Evolutionary conservation across 345 rosid genomes (phyloP), one percentile per base, ranked within the genome.

Genomic region (Noccaea bulbosa): DNA sequence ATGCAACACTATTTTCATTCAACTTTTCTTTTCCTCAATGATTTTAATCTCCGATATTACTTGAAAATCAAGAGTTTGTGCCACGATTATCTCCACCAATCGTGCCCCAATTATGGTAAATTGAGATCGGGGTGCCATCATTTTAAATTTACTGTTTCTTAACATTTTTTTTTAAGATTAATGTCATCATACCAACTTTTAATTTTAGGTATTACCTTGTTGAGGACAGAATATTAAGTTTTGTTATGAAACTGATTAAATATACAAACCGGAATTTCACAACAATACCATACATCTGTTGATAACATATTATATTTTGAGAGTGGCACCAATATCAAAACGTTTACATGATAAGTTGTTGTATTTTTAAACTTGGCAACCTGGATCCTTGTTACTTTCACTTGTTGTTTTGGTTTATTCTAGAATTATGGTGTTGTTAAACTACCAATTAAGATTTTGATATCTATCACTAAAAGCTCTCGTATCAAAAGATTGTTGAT

Each of bases 71-170:
- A 46, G 51, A 61, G 69, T 61, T 68, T 68, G 35, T 67, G 69
- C 69, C 78, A 60, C 64, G 2, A 67, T 60, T 61, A 33, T 35
- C 78, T 74, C 73, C 78, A 74, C 56, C 57, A 67, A 59, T 74
- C 56, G 54, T 67, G 78, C 69, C 73, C 33, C 11, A 60, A 56
- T 56, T 57, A 65, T 56, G 52, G 65, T 55, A 12, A 20, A 54
- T 2, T 56, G 24, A 30, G 33, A 11, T 33, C 54, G 57, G 49
- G 30, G 8, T 38, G 22, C 6, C 56, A 67, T 52, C 57, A 67
- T 75, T 68, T 45, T 27, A 43, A 51, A 45, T 33, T 72, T 37
- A 45, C 58, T 14, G 44, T 54, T 62, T 43, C 35, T 41, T 46
- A 14, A 46, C 43, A 37, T 7, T 4, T 45, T 64, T 45, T 64